phyloP scores from a whole-genome alignment of 129 eudicot species.

The Heracleum sosnowskyi region DNA sequence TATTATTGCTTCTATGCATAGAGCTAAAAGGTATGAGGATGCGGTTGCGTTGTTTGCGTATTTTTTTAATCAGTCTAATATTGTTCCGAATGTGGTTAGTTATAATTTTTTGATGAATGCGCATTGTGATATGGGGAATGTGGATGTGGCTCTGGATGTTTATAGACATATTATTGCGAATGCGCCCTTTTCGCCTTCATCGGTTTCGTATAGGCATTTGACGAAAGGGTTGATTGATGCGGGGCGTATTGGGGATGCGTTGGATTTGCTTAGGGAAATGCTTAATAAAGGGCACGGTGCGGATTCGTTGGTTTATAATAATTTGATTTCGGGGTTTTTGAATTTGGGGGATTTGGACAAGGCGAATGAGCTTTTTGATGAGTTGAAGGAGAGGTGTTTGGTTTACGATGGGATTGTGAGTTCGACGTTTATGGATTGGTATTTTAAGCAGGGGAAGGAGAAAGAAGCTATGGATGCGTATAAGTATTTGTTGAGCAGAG shows the following conservation, averaged over 20 bases:
- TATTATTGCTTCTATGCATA: conserved; percentile 81
- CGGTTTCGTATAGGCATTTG: conserved; percentile 68
- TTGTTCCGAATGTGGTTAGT: conserved; percentile 68
- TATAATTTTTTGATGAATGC: conserved; percentile 57
- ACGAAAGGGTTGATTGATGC: conserved; percentile 79
- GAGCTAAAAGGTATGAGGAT: conserved; percentile 51
- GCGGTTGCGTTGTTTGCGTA: conserved; percentile 61
- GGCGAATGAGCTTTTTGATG: conserved; percentile 9
- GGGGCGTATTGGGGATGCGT: conserved; percentile 57
- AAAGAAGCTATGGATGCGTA: conserved; percentile 85
- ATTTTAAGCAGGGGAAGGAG: conserved; percentile 11
- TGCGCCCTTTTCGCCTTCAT: conserved; percentile 72
- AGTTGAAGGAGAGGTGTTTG: conserved; percentile 13
- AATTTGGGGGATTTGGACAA: conserved; percentile 20
- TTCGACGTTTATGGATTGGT: conserved; percentile 93
- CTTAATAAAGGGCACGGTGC: conserved; percentile 30
- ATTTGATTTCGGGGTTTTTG: conserved; percentile 63
- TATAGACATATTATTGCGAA: conserved; percentile 43
- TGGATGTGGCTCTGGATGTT: conserved; percentile 55
- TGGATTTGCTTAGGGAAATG: conserved; percentile 64
- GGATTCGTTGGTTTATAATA: conserved; percentile 66
- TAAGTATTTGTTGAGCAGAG: conserved; percentile 39
- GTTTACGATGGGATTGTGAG: conserved; percentile 48
- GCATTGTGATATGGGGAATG: conserved; percentile 53
- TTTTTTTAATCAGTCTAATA: conserved; percentile 61